Conservation (phyloP, 495 filamentous ascomycete genomes). For the Podospora pseudoanserina region DNA sequence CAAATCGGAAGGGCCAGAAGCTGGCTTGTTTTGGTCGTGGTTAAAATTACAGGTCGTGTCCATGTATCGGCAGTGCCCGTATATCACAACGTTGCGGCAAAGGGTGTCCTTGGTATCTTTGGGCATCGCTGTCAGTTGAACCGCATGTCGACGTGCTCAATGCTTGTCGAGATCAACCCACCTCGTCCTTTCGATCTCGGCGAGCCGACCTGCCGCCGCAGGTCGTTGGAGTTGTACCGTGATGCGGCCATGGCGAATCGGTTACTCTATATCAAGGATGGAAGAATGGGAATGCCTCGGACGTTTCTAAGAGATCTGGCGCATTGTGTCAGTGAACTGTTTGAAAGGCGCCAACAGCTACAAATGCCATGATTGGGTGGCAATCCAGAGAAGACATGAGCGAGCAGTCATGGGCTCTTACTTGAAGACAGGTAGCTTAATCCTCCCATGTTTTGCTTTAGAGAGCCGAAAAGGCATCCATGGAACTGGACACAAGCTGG, state of each 20-base stretch:
- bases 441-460: constrained; percentile 2
- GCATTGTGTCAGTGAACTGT: not conserved
- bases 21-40: constrained; percentile 67
- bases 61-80: constrained; percentile 88
- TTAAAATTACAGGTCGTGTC: constrained; percentile 91
- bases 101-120: constrained; percentile 73
- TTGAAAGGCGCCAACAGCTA: not conserved
- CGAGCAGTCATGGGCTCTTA: not conserved
- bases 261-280: constrained; percentile 15
- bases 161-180: constrained; percentile 26
- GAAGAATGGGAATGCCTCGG: constrained; percentile 8
- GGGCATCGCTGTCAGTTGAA: not conserved
- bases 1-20: constrained; percentile 54
- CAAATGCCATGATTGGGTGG: not conserved
- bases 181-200: constrained; percentile 50
- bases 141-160: not conserved
- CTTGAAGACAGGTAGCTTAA: not conserved
- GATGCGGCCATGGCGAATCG: constrained; percentile 41
- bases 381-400: not conserved
- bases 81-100: constrained; percentile 91
- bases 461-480: not conserved
- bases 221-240: constrained; percentile 41
- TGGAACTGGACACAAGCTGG: not conserved
- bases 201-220: constrained; percentile 49
- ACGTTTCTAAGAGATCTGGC: not conserved